Conservation (phyloP, 257 asterid genomes). For the Plectranthus barbatus region DNA sequence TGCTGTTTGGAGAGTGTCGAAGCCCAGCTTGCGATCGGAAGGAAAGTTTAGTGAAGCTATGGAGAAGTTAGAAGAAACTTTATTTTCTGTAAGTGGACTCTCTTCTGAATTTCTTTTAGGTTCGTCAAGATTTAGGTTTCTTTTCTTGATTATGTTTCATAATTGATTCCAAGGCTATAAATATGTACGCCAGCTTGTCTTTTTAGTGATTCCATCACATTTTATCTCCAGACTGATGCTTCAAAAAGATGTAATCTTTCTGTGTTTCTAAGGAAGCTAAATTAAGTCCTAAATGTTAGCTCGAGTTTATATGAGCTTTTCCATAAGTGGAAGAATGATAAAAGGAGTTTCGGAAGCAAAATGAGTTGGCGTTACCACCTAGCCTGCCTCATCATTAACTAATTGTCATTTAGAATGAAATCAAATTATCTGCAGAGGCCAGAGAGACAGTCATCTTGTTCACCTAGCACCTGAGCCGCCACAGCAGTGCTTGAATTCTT, state of each 20-base stretch:
- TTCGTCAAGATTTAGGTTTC: too few relatives aligned
- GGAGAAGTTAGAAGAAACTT: constrained; percentile 64
- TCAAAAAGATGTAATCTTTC: not conserved
- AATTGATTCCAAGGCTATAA: not conserved
- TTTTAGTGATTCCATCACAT: not conserved
- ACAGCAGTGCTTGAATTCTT: too few relatives aligned
- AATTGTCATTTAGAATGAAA: not conserved
- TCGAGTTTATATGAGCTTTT: not conserved
- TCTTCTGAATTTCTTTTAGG: not conserved
- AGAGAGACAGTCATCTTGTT: not conserved
- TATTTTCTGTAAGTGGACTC: constrained; percentile 47
- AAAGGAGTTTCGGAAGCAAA: not conserved
- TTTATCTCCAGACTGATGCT: not conserved
- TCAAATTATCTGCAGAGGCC: not conserved
- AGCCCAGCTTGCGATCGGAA: constrained; percentile 64
- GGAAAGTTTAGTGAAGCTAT: constrained; percentile 37
- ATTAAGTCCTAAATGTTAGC: not conserved
- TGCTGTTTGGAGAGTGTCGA: constrained; percentile 75
- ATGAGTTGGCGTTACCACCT: not conserved
- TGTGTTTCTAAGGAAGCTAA: not conserved
- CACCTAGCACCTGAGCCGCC: too few relatives aligned
- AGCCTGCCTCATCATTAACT: not conserved
- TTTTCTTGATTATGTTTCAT: not conserved
- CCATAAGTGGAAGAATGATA: not conserved
- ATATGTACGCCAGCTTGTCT: not conserved